phyloP scores from a whole-genome alignment of 768 basidiomycete species.

The Boletus sp. region DNA sequence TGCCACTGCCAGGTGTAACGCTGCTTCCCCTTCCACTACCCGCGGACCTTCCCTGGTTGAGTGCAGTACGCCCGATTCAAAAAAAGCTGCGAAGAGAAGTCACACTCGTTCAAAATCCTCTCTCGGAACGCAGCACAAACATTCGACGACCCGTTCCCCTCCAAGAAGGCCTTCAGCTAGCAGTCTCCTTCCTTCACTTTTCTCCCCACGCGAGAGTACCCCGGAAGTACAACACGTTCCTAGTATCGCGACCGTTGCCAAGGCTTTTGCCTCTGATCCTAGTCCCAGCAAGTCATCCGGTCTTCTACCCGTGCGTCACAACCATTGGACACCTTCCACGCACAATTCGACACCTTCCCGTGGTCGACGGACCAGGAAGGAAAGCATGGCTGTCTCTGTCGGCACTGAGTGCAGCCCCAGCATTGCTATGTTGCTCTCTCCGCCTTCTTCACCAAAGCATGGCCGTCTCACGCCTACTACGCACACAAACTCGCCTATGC shows the following conservation, averaged over 20 bases:
- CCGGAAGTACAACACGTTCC: not conserved
- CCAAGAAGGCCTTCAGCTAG: constrained; percentile 19
- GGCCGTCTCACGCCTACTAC: constrained; percentile 3
- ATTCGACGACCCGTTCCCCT: not conserved
- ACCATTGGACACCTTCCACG: not conserved
- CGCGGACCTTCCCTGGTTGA: not conserved
- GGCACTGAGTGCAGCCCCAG: constrained; percentile 4
- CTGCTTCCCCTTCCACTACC: not conserved
- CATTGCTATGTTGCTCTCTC: constrained; percentile 28
- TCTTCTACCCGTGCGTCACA: not conserved
- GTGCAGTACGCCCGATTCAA: not conserved
- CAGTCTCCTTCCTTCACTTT: constrained; percentile 12
- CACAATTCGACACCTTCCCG: constrained; percentile 5
- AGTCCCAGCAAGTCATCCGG: not conserved
- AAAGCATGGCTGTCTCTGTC: constrained; percentile 4
- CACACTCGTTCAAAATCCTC: constrained; percentile 22
- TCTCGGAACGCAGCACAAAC: not conserved
- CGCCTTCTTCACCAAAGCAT: constrained; percentile 17
- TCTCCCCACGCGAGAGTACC: constrained; percentile 10
- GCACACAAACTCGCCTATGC: constrained; percentile 3
- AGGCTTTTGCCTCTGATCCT: constrained; percentile 3
- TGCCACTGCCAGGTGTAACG: not conserved
- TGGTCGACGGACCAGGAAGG: constrained; percentile 19
- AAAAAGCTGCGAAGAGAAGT: not conserved
- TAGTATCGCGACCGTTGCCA: constrained; percentile 15